Base-by-base conservation (phyloP, 352 stramenopile species). In the Phytophthora pseudosyringae region DNA sequence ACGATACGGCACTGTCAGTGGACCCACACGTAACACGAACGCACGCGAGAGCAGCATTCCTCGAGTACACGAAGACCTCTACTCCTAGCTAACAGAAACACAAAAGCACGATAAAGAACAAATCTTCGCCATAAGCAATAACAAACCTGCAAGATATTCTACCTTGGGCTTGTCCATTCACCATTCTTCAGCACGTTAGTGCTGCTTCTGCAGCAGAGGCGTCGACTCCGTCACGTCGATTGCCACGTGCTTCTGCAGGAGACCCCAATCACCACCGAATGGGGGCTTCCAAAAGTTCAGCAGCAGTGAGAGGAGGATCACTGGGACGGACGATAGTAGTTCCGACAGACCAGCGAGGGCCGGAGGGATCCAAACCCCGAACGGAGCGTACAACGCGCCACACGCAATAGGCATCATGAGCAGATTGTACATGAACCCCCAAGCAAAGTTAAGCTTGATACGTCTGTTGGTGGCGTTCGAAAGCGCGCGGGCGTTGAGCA, bases 391-490 rank as follows among this genome's bases (percentile, higher is more conserved):
- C 57, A 94, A 60, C 21, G 71, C 83, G 5, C 86, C 86, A 46
- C 80, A 90, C 12, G 86, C 83, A 36, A 94, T 51, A 26, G 86
- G 81, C 80, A 94, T 90, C 73, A 89, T 84, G 28, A 90, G 44
- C 10, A 86, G 21, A 44, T 94, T 91, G 72, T 94, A 93, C 46
- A 86, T 64, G 61, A 89, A 81, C 5, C 69, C 83, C 83, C 83
- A 94, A 28, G 78, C 71, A 54, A 94, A 89, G 45, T 94, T 94
- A 64, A 77, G 80, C 45, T 78, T 81, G 69, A 94, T 93, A 40
- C 86, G 73, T n/a, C 61, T 67, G 60, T 89, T 92, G 28, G 79
- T 90, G 2, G 76, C 69, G 12, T 59, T 60, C 32, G 85, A 91
- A 47, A 94, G 68, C 35, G 85, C 74, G 18, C 82, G 61, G 4